Conservation (phyloP, 495 filamentous ascomycete genomes). For the Cudoniella acicularis region DNA sequence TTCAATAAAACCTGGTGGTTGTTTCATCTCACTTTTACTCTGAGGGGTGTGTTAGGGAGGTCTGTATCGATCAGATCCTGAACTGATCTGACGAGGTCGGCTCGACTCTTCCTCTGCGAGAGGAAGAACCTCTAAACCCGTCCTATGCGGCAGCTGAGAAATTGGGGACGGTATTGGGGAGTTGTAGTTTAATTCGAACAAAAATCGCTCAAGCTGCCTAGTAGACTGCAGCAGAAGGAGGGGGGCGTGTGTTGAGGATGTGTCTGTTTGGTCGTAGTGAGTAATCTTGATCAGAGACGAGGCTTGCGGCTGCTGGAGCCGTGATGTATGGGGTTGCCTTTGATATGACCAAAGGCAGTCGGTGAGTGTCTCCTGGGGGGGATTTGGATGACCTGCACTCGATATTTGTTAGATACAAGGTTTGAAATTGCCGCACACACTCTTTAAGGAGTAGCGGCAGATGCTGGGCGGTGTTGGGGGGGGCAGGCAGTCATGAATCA, state of each 20-base stretch:
- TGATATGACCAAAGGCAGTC: slow-evolving; percentile 42
- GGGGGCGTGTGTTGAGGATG: slow-evolving; percentile 56
- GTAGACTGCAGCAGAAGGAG: slow-evolving; percentile 49
- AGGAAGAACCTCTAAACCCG: slow-evolving; percentile 93
- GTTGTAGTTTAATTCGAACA: slow-evolving; percentile 56
- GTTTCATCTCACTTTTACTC: slow-evolving; percentile 14
- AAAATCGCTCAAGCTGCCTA: slow-evolving; percentile 41
- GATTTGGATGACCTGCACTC: neutral
- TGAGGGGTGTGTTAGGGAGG: slow-evolving; percentile 68
- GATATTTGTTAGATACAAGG: neutral
- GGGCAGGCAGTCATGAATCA: neutral
- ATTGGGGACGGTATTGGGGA: slow-evolving; percentile 51
- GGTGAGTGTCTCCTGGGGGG: slow-evolving; percentile 1
- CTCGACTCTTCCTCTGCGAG: slow-evolving; percentile 90
- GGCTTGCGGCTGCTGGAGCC: slow-evolving; percentile 63
- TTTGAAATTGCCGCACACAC: neutral
- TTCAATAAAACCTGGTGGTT: neutral
- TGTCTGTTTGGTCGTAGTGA: slow-evolving; percentile 49
- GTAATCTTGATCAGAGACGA: slow-evolving; percentile 76
- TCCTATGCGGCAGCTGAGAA: slow-evolving; percentile 98
- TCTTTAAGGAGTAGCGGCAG: neutral
- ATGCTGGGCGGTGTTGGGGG: neutral
- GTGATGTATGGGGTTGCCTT: slow-evolving; percentile 63
- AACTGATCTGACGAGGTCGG: slow-evolving; percentile 79
- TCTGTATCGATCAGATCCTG: slow-evolving; percentile 82